Evolutionary conservation across 176 grass and related monocot species (phyloP).

Genomic region (Triticum timopheevii): DNA sequence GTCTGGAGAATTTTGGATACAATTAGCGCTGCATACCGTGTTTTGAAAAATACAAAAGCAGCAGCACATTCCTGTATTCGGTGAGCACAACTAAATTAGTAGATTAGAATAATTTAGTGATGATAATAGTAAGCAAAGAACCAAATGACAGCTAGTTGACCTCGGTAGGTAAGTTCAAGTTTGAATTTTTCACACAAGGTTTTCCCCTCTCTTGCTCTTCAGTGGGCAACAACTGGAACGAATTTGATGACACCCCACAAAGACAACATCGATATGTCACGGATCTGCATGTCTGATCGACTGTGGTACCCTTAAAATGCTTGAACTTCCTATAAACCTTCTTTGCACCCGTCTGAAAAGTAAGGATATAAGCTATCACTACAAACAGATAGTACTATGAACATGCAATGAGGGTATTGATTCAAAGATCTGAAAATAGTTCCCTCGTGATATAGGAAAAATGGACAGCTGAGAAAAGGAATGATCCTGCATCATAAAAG

Average conservation of each 20-base stretch:
- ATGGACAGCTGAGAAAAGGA: not conserved
- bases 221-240: slow-evolving; percentile 57
- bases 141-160: slow-evolving; percentile 36
- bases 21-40: slow-evolving; percentile 76
- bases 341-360: slow-evolving; percentile 74
- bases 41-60: slow-evolving; percentile 96
- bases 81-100: slow-evolving; percentile 28
- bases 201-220: slow-evolving; percentile 50
- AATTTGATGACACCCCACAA: slow-evolving; percentile 71
- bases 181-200: slow-evolving; percentile 34
- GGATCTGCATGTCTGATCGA: slow-evolving; percentile 47
- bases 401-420: not conserved
- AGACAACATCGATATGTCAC: slow-evolving; percentile 58
- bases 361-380: slow-evolving; percentile 23
- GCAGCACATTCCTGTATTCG: slow-evolving; percentile 69
- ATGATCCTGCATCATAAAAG: not conserved
- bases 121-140: slow-evolving; percentile 22
- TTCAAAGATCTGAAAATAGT: slow-evolving; percentile 11
- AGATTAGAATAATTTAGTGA: slow-evolving; percentile 15
- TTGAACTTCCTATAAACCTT: slow-evolving; percentile 69
- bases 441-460: not conserved
- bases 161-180: slow-evolving; percentile 38
- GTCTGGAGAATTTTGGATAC: slow-evolving; percentile 81
- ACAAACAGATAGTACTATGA: not conserved
- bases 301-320: slow-evolving; percentile 48